Percentiles rank a stretch among this genome's conserved stretches.
These are phyloP conservation scores for Gomphus sp. DNA, from an alignment of 1,284 basidiomycete genomes.

Conservation along the genomic window DNA sequence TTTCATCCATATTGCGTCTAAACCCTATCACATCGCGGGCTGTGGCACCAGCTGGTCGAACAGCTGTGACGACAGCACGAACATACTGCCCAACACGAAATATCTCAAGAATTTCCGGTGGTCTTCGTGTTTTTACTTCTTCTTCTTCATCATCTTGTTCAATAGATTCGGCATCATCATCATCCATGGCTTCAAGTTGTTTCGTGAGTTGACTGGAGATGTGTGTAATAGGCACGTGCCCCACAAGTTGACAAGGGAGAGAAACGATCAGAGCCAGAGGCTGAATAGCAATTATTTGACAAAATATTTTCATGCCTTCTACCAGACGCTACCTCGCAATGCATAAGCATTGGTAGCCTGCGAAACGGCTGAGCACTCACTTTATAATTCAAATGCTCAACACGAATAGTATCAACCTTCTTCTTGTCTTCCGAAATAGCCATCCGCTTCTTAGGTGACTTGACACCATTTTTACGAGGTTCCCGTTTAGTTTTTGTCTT, in stretches of 20 bases:
- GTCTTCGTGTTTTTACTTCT: constrained; percentile 25
- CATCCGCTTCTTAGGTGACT: constrained; percentile 22
- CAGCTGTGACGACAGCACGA: constrained; percentile 64
- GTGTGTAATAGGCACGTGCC: constrained; percentile 92
- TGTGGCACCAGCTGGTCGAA: constrained; percentile 49
- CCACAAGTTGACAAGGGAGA: constrained; percentile 91
- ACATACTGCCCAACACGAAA: constrained; percentile 86
- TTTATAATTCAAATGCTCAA: constrained; percentile 95
- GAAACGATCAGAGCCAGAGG: constrained; percentile 90
- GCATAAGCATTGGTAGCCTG: background rate
- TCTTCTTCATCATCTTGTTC: constrained; percentile 38
- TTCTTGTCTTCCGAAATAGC: constrained; percentile 17
- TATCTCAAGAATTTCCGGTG: constrained; percentile 67
- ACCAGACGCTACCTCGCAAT: constrained; percentile 54
- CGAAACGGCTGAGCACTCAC: constrained; percentile 28
- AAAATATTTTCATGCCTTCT: constrained; percentile 81
- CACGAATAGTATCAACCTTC: constrained; percentile 46
- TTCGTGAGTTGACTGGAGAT: constrained; percentile 80
- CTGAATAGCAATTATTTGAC: constrained; percentile 79
- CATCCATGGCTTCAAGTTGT: constrained; percentile 52
- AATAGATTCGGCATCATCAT: constrained; percentile 33
- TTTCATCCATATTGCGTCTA: constrained; percentile 53
- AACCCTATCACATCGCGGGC: constrained; percentile 43
- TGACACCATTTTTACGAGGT: constrained; percentile 42
- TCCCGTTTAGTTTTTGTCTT: constrained; percentile 33